Evolutionary conservation across 345 rosid species (phyloP).

Genomic region (Trapa bicornis): DNA sequence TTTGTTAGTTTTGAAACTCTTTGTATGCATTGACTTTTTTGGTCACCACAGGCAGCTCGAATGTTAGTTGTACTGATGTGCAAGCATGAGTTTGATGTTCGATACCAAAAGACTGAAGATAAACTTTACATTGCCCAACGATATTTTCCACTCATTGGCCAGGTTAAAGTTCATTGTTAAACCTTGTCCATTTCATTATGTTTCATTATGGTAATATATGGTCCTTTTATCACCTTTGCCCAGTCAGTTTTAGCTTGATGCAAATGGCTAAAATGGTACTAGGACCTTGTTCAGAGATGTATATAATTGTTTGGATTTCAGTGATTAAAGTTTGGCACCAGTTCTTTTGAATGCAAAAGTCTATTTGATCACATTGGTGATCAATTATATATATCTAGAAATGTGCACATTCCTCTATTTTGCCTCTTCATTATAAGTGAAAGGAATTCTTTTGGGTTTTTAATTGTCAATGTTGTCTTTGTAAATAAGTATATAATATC

Average conservation of each 20-base stretch:
- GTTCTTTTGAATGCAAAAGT: not conserved
- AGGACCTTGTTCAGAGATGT: no score
- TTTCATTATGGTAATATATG: not conserved
- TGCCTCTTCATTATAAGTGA: not conserved
- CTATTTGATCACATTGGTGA: not conserved
- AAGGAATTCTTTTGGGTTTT: not conserved
- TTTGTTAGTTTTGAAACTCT: not conserved
- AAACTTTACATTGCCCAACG: conserved; percentile 90
- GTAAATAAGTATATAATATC: not conserved
- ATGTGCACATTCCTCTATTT: not conserved
- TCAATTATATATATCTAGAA: not conserved
- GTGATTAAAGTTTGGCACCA: not conserved
- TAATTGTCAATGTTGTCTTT: not conserved
- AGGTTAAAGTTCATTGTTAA: conserved; percentile 30
- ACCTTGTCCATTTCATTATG: conserved; percentile 1
- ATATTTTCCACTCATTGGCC: conserved; percentile 88
- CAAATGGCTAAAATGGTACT: not conserved
- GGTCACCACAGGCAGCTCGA: conserved; percentile 73
- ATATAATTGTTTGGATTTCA: no score
- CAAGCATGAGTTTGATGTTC: conserved; percentile 96
- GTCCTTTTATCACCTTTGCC: no score
- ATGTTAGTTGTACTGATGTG: conserved; percentile 78
- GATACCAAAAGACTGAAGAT: conserved; percentile 98
- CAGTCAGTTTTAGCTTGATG: no score
- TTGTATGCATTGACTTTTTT: conserved; percentile 6